Evolutionary conservation across 306 rosid genomes (phyloP).

Genomic region (Rosa chinensis): DNA sequence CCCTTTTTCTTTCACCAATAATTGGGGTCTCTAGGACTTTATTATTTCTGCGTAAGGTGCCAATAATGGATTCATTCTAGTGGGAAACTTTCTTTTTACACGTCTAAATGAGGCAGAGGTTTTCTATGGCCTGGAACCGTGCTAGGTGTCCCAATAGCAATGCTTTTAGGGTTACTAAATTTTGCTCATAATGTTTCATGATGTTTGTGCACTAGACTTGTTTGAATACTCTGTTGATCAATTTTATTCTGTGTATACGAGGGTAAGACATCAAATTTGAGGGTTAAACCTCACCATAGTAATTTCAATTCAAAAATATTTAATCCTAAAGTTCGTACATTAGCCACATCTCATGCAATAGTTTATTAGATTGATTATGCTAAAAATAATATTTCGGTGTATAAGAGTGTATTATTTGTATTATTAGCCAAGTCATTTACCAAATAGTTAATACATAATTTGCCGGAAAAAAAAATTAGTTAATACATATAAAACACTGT

Average conservation of each 20-base stretch:
- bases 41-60: slow-evolving; percentile 39
- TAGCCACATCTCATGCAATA: not conserved
- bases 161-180: not conserved
- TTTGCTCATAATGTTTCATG: not conserved
- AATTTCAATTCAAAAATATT: too few relatives aligned
- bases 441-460: too few relatives aligned
- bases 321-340: too few relatives aligned
- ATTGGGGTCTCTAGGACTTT: slow-evolving; percentile 42
- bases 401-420: too few relatives aligned
- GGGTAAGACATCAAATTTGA: not conserved
- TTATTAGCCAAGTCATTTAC: too few relatives aligned
- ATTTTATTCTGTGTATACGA: not conserved
- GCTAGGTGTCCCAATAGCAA: slow-evolving; percentile 48
- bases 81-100: slow-evolving; percentile 65
- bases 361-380: too few relatives aligned
- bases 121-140: slow-evolving; percentile 41
- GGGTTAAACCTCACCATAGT: not conserved
- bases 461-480: too few relatives aligned
- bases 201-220: not conserved
- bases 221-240: not conserved
- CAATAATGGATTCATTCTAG: slow-evolving; percentile 53
- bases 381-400: too few relatives aligned
- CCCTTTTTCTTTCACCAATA: slow-evolving; percentile 36
- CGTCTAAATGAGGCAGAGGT: slow-evolving; percentile 45
- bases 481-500: too few relatives aligned